Conservation (phyloP, 257 asterid genomes). For the Przewalskia tangutica region DNA sequence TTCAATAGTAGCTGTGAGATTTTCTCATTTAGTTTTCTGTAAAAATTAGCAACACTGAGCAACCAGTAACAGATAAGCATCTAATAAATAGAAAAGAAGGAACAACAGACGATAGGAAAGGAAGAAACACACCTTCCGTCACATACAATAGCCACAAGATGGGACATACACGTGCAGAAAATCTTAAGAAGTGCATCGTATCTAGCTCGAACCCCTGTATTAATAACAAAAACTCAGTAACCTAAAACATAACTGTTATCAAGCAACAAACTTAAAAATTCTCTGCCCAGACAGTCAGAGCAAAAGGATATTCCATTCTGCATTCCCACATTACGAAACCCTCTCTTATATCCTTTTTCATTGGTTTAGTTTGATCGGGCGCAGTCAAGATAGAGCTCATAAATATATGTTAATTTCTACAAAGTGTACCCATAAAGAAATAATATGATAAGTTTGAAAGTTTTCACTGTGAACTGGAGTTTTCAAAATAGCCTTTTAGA, state of each 20-base stretch:
- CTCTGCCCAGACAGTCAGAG: neutral
- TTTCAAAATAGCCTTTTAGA: no score
- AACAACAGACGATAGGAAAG: neutral
- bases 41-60: neutral
- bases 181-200: constrained; percentile 42
- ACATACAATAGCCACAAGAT: constrained; percentile 43
- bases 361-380: neutral
- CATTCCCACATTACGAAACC: neutral
- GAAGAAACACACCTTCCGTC: constrained; percentile 49
- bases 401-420: neutral
- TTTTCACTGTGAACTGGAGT: neutral
- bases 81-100: neutral
- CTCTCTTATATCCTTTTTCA: neutral
- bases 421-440: neutral
- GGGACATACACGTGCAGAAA: constrained; percentile 41
- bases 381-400: neutral
- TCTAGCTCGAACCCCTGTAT: constrained; percentile 55
- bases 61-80: neutral
- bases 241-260: neutral
- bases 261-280: neutral
- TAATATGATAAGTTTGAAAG: neutral
- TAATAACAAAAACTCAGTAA: neutral
- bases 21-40: neutral
- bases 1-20: neutral
- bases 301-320: neutral